Percentiles rank a stretch among this genome's conserved stretches.
Evolutionary conservation across 192 early-diverging fungal genomes (phyloP).

Genomic region (Coemansia asiatica): DNA sequence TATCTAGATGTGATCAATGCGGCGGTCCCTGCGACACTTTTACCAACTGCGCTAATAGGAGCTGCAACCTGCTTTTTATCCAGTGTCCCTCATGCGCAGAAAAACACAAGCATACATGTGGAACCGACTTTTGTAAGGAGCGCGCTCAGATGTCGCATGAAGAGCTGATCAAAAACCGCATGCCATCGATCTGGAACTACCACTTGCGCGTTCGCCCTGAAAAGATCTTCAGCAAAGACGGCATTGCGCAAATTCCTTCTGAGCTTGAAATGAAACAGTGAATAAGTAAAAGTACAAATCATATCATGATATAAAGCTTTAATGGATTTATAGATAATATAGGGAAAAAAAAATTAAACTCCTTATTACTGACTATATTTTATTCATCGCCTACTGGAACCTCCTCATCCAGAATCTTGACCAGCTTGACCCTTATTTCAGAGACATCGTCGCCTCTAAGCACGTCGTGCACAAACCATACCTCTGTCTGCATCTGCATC

Average conservation of each 20-base stretch:
- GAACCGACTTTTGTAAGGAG: constrained; percentile 31
- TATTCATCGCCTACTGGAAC: constrained; percentile 90
- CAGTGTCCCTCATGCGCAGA: constrained; percentile 62
- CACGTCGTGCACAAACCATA: constrained; percentile 78
- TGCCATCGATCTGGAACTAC: constrained; percentile 44
- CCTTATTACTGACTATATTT: too few species aligned
- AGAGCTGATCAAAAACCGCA: constrained; percentile 31
- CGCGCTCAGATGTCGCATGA: constrained; percentile 46
- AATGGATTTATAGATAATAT: too few species aligned
- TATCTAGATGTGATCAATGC: constrained; percentile 70
- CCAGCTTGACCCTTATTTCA: constrained; percentile 88
- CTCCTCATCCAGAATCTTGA: constrained; percentile 92
- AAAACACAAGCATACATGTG: constrained; percentile 45
- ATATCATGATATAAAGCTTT: too few species aligned
- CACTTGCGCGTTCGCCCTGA: constrained; percentile 39
- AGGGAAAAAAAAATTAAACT: background rate
- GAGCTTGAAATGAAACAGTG: background rate
- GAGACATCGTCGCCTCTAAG: constrained; percentile 84
- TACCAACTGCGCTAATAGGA: constrained; percentile 70
- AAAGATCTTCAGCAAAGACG: constrained; percentile 36
- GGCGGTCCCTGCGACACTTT: constrained; percentile 63
- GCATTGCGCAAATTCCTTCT: constrained; percentile 20
- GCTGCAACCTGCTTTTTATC: constrained; percentile 73
- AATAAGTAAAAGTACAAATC: too few species aligned
- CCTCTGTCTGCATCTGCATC: constrained; percentile 93